Percentiles rank a stretch among this genome's conserved stretches.
phyloP scores from a whole-genome alignment of 805 yeast species.

The Brettanomyces bruxellensis region DNA sequence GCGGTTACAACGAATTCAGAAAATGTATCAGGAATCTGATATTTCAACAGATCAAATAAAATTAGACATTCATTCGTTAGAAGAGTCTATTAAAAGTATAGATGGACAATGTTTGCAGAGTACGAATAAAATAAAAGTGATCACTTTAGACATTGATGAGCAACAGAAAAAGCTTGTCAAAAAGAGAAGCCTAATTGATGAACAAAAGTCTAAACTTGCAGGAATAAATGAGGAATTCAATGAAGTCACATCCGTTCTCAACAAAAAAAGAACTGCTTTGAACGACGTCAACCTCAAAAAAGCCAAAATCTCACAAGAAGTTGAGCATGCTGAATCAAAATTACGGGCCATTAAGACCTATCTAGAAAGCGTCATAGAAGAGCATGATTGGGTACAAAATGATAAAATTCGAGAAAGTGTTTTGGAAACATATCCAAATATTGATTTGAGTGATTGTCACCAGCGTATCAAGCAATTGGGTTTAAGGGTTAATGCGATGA shows the following conservation, averaged over 20 bases:
- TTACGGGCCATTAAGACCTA: constrained; percentile 21
- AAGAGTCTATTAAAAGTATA: constrained; percentile 24
- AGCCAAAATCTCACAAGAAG: constrained; percentile 45
- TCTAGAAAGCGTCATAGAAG: constrained; percentile 29
- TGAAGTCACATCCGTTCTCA: constrained; percentile 43
- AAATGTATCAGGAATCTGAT: constrained; percentile 51
- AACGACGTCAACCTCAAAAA: constrained; percentile 42
- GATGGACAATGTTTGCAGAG: constrained; percentile 21
- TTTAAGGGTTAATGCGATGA: constrained; percentile 59
- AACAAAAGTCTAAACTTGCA: constrained; percentile 47
- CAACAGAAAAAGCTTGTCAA: constrained; percentile 19
- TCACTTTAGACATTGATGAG: constrained; percentile 20
- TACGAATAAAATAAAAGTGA: constrained; percentile 15
- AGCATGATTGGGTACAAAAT: constrained; percentile 69
- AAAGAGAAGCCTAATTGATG: constrained; percentile 32
- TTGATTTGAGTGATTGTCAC: constrained; percentile 55
- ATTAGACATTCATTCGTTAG: constrained; percentile 41
- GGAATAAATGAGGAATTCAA: constrained; percentile 72
- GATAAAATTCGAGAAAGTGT: constrained; percentile 45
- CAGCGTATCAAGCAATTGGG: constrained; percentile 46
- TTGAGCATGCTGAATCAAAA: constrained; percentile 27
- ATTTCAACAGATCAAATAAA: constrained; percentile 62
- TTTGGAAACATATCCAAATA: constrained; percentile 51
- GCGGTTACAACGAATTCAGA: constrained; percentile 37
- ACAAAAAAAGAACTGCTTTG: constrained; percentile 32